Evolutionary conservation across 305 asterid species (phyloP).

Genomic region (Fraxinus floribunda): DNA sequence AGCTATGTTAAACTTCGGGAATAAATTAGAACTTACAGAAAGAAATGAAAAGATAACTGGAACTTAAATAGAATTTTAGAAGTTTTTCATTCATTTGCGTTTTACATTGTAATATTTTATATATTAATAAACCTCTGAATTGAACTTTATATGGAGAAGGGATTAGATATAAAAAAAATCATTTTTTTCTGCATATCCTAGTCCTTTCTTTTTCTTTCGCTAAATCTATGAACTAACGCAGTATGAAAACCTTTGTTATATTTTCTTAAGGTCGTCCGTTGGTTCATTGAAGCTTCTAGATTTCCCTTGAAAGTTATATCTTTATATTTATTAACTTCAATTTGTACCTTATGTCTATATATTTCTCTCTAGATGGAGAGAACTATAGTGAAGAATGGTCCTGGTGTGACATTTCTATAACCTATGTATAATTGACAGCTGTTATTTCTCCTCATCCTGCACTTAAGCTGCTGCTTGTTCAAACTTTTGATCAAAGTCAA

Average conservation of each 20-base stretch:
- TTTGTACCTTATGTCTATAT: neutral
- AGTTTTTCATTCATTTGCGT: neutral
- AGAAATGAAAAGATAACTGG: neutral
- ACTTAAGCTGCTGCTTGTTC: neutral
- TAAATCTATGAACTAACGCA: neutral
- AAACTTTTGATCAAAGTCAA: neutral
- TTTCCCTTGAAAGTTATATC: neutral
- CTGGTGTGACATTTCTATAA: neutral
- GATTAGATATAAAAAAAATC: neutral
- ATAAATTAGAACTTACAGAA: neutral
- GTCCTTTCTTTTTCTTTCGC: neutral
- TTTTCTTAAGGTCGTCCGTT: neutral
- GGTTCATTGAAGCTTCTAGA: neutral
- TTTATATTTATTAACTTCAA: neutral
- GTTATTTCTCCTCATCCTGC: neutral
- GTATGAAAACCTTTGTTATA: neutral
- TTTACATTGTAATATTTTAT: neutral
- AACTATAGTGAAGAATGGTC: neutral
- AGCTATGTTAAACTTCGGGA: neutral
- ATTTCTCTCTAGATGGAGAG: neutral
- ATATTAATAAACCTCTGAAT: neutral
- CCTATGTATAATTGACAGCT: neutral
- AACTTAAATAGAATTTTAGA: neutral
- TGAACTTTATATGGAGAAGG: neutral
- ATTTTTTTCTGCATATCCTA: neutral